These are phyloP conservation scores for Pseudonitzschia pungens DNA, from an alignment of 108 stramenopile genomes.

Conservation along the genomic window DNA sequence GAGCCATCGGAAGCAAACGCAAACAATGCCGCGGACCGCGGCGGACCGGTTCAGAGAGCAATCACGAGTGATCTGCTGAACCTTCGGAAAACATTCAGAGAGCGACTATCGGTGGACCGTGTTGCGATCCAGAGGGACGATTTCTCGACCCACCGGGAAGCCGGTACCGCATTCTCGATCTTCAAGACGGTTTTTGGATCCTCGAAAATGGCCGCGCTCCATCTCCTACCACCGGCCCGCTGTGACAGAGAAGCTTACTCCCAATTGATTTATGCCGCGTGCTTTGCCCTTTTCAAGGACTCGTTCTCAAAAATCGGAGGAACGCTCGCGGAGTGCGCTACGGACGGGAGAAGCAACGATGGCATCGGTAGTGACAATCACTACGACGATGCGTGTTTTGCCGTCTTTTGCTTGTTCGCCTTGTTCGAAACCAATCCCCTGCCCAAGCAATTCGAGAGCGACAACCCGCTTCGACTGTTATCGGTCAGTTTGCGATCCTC, in stretches of 20 bases:
- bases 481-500: constrained; percentile 19
- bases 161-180: constrained; percentile 25
- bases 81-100: constrained; percentile 4
- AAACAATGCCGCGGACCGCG: constrained; percentile 5
- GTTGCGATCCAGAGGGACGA: background rate
- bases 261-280: constrained; percentile 44
- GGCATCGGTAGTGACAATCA: background rate
- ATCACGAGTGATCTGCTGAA: constrained; percentile 29
- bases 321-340: background rate
- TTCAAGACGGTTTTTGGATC: constrained; percentile 33
- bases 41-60: constrained; percentile 43
- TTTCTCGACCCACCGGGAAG: background rate
- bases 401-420: constrained; percentile 30
- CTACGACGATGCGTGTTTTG: constrained; percentile 22
- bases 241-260: constrained; percentile 42
- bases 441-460: background rate
- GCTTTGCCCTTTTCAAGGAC: constrained; percentile 29
- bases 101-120: background rate
- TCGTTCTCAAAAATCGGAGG: background rate
- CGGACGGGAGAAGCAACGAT: background rate
- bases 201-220: constrained; percentile 34
- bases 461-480: constrained; percentile 22
- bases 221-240: constrained; percentile 33
- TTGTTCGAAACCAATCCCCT: constrained; percentile 50
- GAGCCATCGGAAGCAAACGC: background rate